Evolutionary conservation across 345 rosid species (phyloP).

Genomic region (Ailanthus altissimus): DNA sequence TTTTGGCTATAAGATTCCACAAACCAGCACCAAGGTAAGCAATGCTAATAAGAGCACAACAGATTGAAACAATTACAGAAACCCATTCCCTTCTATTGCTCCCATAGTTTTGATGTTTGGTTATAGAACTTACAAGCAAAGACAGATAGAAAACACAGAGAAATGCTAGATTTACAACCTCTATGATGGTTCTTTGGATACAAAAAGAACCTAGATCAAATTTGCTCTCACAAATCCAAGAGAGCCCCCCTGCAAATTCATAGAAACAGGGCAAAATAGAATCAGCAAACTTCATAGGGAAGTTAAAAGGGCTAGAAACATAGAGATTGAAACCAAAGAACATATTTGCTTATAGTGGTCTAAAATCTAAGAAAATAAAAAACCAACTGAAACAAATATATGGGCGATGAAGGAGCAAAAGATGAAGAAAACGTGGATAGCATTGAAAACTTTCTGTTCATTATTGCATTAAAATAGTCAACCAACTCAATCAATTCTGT

Average conservation of each 20-base stretch:
- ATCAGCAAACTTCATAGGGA: background rate
- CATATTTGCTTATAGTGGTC: too few species aligned
- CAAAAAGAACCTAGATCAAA: constrained; percentile 49
- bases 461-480: background rate
- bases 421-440: too few species aligned
- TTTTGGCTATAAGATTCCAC: constrained; percentile 32
- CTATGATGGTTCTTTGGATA: constrained; percentile 57
- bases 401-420: too few species aligned
- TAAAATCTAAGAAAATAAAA: too few species aligned
- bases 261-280: constrained; percentile 3
- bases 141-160: constrained; percentile 55
- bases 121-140: constrained; percentile 38
- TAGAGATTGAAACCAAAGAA: background rate
- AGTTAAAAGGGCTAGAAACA: background rate
- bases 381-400: too few species aligned
- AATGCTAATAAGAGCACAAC: constrained; percentile 50
- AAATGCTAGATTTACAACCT: constrained; percentile 52
- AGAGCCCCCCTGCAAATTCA: constrained; percentile 44
- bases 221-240: constrained; percentile 54
- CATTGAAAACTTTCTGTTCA: background rate
- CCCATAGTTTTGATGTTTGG: constrained; percentile 12
- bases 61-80: constrained; percentile 37
- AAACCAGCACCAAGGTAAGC: constrained; percentile 38
- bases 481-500: background rate
- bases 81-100: constrained; percentile 45